A percentile compares a stretch with the other conserved stretches of the same genome.
Evolutionary conservation across 805 yeast species (phyloP).

Genomic region (Cyberlindnera japonica): DNA sequence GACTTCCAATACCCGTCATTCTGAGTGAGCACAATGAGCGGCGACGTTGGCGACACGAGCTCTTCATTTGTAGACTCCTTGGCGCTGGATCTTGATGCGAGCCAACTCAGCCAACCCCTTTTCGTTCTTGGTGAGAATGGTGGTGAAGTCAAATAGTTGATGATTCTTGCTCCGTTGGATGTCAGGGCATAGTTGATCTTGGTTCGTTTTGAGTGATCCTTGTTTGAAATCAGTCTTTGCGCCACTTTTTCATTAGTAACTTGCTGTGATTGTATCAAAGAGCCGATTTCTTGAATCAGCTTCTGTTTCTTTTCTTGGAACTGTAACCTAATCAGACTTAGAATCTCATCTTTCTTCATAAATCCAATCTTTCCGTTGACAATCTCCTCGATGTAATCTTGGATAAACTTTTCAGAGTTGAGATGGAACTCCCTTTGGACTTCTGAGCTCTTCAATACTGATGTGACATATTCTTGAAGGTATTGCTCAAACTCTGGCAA

Average conservation of each 20-base stretch:
- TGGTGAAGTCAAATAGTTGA: slow-evolving; percentile 34
- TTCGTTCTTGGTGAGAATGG: slow-evolving; percentile 27
- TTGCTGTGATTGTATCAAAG: slow-evolving; percentile 3
- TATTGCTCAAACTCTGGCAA: slow-evolving; percentile 24
- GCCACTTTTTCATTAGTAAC: slow-evolving; percentile 3
- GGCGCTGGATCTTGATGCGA: neutral
- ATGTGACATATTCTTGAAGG: slow-evolving; percentile 13
- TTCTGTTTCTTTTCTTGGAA: slow-evolving; percentile 23
- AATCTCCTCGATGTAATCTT: slow-evolving; percentile 19
- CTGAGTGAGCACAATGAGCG: slow-evolving; percentile 23
- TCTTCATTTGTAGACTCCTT: neutral
- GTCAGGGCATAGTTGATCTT: slow-evolving; percentile 14
- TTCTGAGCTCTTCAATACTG: slow-evolving; percentile 4
- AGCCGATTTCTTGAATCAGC: slow-evolving; percentile 23
- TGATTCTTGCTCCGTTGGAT: slow-evolving; percentile 32
- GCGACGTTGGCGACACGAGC: slow-evolving; percentile 12
- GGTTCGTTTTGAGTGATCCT: neutral
- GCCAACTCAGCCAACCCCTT: neutral
- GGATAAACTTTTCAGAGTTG: slow-evolving; percentile 14
- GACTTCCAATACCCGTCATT: slow-evolving; percentile 28
- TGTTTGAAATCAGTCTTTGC: slow-evolving; percentile 5
- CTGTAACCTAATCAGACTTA: slow-evolving; percentile 18
- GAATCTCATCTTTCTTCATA: slow-evolving; percentile 22
- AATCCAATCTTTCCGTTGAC: slow-evolving; percentile 19
- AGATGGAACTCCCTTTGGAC: slow-evolving; percentile 10